Base-by-base conservation (phyloP, 345 rosid species). In the Linum lewisii region DNA sequence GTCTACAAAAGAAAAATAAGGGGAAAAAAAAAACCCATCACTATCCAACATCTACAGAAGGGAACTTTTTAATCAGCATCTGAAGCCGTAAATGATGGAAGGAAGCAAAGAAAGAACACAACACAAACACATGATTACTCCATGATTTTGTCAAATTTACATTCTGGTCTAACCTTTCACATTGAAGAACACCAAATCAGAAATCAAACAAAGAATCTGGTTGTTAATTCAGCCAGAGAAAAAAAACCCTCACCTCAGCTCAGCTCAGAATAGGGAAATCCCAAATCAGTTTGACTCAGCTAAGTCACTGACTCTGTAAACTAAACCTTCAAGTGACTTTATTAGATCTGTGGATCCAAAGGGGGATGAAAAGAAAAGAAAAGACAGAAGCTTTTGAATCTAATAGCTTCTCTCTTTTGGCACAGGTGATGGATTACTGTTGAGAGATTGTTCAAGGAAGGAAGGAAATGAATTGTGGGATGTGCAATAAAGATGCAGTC, bases 341-440 rank as follows among this genome's bases (percentile, higher is more conserved):
- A 61, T 64, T 63, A 82, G 88, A 85, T 80, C 89, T 83, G 68
- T 68, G 75, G 80, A 81, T 75, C 84, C 73, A 37, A 26, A 26
- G 45, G 29, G 25, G 47, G 21, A n/a, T n/a, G 2, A 63, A 57
- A 55, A 54, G 45, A 5, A 56, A 0, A 58, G 51, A 63, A 9
- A 60, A 67, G 47, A 60, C 4, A 23, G 59, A 25, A 0, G 34
- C 34, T 1, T 29, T 29, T 15, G 38, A 72, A 57, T 23, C 26
- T 23, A 10, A 34, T 54, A 52, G 5, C 38, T 15, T 25, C 1
- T 45, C 26, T 59, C 11, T 56, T 62, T 21, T 21, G 64, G 4
- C 9, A 10, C 26, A 11, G 45, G 5, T 51, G 57, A 26, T 51
- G 21, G 64, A 52, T 29, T 29, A 29, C 32, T 26, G 32, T 2